Base-by-base conservation (phyloP, 306 rosid species). In the Lathyrus oleraceus region DNA sequence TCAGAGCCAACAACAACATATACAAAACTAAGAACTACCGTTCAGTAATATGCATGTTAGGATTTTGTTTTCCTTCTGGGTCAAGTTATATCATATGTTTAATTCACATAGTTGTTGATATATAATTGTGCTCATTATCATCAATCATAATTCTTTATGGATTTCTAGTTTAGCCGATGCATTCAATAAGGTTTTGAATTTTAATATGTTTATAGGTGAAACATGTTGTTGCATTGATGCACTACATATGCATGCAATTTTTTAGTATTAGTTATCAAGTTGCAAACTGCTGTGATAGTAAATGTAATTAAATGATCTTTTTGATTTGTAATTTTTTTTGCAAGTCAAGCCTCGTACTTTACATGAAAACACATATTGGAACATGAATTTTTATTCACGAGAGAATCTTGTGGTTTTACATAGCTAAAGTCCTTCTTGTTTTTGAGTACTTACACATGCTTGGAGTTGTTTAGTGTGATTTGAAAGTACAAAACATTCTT, bases 381-480 rank as follows among this genome's bases (percentile, higher is more conserved):
- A 44, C 8, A 9, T 53, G 67, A 63, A 65, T 51, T 49, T 72
- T 45, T 76, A 71, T 23, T 78, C 12, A 78, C 57, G 40, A 35
- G 28, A 71, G 19, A 78, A 40, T 53, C 20, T 60, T 67, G 64
- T 59, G 97, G 83, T 91, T 91, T 84, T 91, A 91, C 73, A 95
- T 88, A 56, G 97, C 90, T 4, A 95, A 91, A 82, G 92, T 88
- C 71, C 95, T 91, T 54, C 92, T 91, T 49, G 97, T 95, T 49
- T 70, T 91, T 83, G 97, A 91, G 81, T 91, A 91, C 68, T 78
- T 88, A 75, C 97, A 91, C 89, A 88, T 91, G 97, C 95, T 91
- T 63, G 97, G 97, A 67, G 86, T 91, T 58, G 85, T 91, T 68
- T 91, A 91, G 77, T 85, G 95, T 17, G 97, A 91, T 82, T 72